Base-by-base conservation (phyloP, 208 protist genomes). In the Wallacemonas sp. region DNA sequence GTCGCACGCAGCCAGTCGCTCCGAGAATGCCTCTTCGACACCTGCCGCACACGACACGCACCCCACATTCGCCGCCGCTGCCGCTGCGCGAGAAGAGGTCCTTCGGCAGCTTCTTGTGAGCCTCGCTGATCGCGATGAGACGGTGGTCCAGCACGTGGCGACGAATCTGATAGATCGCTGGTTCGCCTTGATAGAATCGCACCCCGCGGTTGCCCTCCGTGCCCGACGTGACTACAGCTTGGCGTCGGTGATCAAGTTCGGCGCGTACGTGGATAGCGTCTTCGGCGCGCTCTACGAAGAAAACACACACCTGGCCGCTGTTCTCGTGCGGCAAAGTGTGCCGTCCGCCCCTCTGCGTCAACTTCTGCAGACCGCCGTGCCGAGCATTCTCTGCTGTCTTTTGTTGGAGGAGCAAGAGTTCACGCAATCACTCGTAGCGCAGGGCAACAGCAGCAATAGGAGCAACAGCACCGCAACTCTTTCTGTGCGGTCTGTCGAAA, bases 311-410 rank as follows among this genome's bases (percentile, higher is more conserved):
- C 34, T 89, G 6, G 22, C 60, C 9, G 69, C 74, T 12, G 51
- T 92, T n/a, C 61, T 89, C 12, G 42, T 61, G 19, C 73, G 72
- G 2, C 75, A 89, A 27, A 59, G 54, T 44, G 53, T 77, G 38
- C n/a, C 45, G 3, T 28, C 68, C 5, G 30, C 39, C 0, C 60
- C 62, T 14, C 42, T 75, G 14, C 58, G 62, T 14, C 76, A 79
- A 0, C 49, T 71, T 17, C 69, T 82, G 33, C 71, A 64, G 19
- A 62, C 56, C 28, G 70, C 80, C 6, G 41, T 86, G 26, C 82
- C 86, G 2, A 82, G 75, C 66, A 92, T 92, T 55, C 49, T 89
- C 6, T 78, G 73, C 65, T 89, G 82, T 56, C 68, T 82, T 2
- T 60, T 92, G 0, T 64, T 80, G 3, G 82, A 92, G 36, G 82